Base-by-base conservation (phyloP, 495 filamentous ascomycete genomes). In the Penicillium diatomitis region DNA sequence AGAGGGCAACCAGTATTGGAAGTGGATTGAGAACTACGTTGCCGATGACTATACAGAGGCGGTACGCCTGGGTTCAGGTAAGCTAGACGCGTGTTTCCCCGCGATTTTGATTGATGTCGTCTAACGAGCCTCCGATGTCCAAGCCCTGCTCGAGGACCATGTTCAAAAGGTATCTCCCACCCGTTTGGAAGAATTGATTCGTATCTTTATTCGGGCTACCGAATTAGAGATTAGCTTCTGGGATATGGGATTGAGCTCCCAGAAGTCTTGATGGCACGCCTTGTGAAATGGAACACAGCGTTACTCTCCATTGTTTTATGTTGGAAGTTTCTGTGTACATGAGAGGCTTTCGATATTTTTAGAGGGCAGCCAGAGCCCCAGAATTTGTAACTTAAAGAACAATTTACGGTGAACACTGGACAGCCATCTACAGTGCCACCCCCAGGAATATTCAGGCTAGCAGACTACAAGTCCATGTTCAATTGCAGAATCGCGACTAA, bases 181-280 rank as follows among this genome's bases (percentile, higher is more conserved):
- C 45, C 73, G 88, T 40, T 79, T 95, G 56, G 88, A 92, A 47
- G 84, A 94, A 61, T 66, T 95, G 49, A 84, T 88, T 11, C 70
- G 75, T 46, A 85, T 95, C 40, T 96, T 96, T 62, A 79, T 89
- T 41, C 85, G 87, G 53, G 86, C 87, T 28, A 95, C 88, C 3
- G 88, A 94, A 80, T 82, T 95, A 78, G 89, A 95, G 66, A 84
- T 82, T 55, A 83, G 78, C 2, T 94, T 95, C 67, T 94, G 89
- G 89, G 81, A 89, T 44, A 92, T 94, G 82, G 83, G 87, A 7
- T 38, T 78, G 38, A 69, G 66, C 29, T 57, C 54, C 20, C 54
- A 57, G 39, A 72, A 66, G 20, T 7, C 39, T 30, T 61, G 55
- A 52, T 41, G 27, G 8, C 20, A 20, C 20, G 20, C 20, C 20